Conservation (phyloP, 768 basidiomycete species). For the Dioszegia aurantiaca region DNA sequence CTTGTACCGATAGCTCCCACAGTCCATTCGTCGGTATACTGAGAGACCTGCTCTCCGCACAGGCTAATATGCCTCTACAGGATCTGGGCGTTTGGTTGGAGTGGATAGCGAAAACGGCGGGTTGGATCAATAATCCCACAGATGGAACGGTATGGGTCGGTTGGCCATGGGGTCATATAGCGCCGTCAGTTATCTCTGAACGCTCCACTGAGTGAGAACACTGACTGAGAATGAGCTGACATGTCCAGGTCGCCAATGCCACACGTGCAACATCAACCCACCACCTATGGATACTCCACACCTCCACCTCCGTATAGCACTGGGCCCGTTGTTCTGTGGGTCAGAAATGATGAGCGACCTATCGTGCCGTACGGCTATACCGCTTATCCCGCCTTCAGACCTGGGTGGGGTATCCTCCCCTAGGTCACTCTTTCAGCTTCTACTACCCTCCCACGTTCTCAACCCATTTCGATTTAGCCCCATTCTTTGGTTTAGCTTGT, state of each 20-base stretch:
- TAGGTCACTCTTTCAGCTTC: too few species aligned
- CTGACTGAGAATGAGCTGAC: neutral
- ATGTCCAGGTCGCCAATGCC: neutral
- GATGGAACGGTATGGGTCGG: neutral
- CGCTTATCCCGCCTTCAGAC: neutral
- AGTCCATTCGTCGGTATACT: neutral
- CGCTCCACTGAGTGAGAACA: neutral
- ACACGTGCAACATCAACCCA: neutral
- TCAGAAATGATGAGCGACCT: neutral
- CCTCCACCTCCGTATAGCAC: neutral
- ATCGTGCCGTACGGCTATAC: neutral
- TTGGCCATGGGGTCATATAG: constrained; percentile 6
- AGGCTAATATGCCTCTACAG: neutral
- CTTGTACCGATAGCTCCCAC: neutral
- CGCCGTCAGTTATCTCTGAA: neutral
- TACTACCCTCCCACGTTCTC: neutral
- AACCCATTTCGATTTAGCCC: neutral
- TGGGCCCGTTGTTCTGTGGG: neutral
- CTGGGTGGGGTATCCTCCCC: too few species aligned
- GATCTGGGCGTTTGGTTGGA: constrained; percentile 3
- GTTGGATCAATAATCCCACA: neutral
- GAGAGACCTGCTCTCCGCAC: neutral
- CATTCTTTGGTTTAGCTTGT: neutral
- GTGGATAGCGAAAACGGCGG: constrained; percentile 3
- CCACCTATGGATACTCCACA: too few species aligned